Base-by-base conservation (phyloP, 257 asterid genomes). In the Perilla frutescens region DNA sequence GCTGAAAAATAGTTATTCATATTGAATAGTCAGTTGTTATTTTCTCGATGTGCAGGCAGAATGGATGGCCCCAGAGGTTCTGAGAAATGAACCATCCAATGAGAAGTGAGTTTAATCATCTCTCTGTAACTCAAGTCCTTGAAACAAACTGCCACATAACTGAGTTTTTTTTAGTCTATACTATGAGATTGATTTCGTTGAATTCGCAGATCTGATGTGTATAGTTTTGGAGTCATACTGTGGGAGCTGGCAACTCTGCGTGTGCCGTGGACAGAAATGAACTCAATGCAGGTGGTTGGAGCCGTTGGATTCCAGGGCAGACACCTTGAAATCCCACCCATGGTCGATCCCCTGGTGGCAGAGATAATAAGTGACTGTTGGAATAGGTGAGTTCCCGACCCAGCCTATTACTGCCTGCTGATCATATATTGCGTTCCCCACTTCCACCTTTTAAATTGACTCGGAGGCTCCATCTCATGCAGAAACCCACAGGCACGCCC, bases 41-140 rank as follows among this genome's bases (percentile, higher is more conserved):
- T 71, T 60, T 65, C 14, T 53, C 62, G 49, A 77, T 74, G 15
- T 81, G 87, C 93, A 94, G 98, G 96, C 98, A 26, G 98, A 91
- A 82, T 94, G 98, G 98, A 94, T 90, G 96, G 98, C 98, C 49
- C 98, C 98, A 7, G 98, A 94, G 79, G 96, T 94, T 79, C 80
- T 94, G 60, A 88, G 97, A 82, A 91, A 91, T 71, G 98, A 94
- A 84, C 98, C 88, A 58, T 94, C 96, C 80, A 90, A 88, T 76
- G 98, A 94, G 79, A 94, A 94, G 97, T 94, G 86, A 86, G 98
- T 82, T 47, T 72, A 53, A 60, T 39, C 51, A 43, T 50, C 34
- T 45, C n/a, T 71, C 41, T 73, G 20, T 31, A 34, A 3, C 36
- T 12, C 47, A 40, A 61, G 57, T 37, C 62, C 62, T 56, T 79